Conservation (phyloP, 805 yeast species). For the Lipomyces mesembrius region DNA sequence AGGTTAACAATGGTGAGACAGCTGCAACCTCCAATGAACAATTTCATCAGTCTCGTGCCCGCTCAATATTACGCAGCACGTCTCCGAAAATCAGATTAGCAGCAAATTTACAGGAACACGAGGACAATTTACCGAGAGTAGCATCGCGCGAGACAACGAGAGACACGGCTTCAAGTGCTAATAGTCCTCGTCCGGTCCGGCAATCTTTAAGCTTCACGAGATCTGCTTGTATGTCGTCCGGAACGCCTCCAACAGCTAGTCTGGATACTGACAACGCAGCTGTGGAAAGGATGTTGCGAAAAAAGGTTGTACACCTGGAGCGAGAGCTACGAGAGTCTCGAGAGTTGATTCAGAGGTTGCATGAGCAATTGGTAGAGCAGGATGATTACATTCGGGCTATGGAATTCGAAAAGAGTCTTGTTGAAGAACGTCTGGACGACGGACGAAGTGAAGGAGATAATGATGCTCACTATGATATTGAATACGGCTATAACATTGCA, state of each 20-base stretch:
- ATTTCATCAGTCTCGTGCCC: not conserved
- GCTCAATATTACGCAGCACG: not conserved
- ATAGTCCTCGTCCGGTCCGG: not conserved
- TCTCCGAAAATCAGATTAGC: not conserved
- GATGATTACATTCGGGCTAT: constrained; percentile 29
- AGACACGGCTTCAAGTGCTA: not conserved
- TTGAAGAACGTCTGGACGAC: constrained; percentile 3
- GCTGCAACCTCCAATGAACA: not conserved
- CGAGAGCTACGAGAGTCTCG: constrained; percentile 20
- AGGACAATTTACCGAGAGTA: not conserved
- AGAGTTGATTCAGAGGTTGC: constrained; percentile 6
- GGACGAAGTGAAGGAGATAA: not conserved
- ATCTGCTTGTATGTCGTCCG: not conserved
- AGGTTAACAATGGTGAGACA: not conserved
- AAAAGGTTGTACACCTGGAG: constrained; percentile 2
- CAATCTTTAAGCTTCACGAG: not conserved
- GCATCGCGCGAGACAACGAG: not conserved
- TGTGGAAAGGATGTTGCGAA: constrained; percentile 12
- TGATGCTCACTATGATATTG: not conserved
- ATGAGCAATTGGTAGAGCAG: constrained; percentile 24
- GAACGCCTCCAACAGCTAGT: not conserved
- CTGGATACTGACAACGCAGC: not conserved
- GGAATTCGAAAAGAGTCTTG: constrained; percentile 19
- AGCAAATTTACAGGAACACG: not conserved
- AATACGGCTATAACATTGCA: not conserved